Evolutionary conservation across 2,329 filamentous ascomycete species (phyloP).

Genomic region (Emmonsiellopsis sp.): DNA sequence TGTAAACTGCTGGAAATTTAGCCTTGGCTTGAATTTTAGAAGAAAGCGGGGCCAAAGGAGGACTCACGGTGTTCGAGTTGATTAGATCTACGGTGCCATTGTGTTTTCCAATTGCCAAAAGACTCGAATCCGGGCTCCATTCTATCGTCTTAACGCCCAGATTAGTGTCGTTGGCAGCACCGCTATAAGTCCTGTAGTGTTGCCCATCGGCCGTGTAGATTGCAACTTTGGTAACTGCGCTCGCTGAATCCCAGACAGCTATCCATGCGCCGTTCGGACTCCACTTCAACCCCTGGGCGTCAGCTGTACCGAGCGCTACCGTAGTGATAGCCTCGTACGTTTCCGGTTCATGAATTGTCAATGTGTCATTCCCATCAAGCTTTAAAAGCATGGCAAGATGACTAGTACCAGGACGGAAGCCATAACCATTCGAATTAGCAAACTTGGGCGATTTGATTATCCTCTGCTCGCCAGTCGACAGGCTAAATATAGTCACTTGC

Average conservation of each 20-base stretch:
- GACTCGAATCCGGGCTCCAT: slow-evolving; percentile 42
- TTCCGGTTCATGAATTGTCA: slow-evolving; percentile 30
- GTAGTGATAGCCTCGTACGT: slow-evolving; percentile 27
- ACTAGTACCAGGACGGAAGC: slow-evolving; percentile 31
- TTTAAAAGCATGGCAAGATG: slow-evolving; percentile 33
- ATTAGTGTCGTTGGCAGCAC: slow-evolving; percentile 32
- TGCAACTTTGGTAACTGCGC: slow-evolving; percentile 41
- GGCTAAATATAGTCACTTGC: slow-evolving; percentile 27
- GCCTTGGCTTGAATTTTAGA: neutral
- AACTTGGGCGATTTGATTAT: slow-evolving; percentile 34
- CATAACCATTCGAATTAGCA: slow-evolving; percentile 26
- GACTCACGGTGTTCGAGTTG: slow-evolving; percentile 32
- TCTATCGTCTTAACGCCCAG: slow-evolving; percentile 45
- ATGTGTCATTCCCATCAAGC: slow-evolving; percentile 27
- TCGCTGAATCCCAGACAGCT: slow-evolving; percentile 47
- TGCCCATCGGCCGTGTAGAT: slow-evolving; percentile 54
- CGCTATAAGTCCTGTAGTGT: slow-evolving; percentile 45
- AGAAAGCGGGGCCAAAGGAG: neutral
- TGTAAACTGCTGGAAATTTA: slow-evolving; percentile 6
- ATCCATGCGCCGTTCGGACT: slow-evolving; percentile 53
- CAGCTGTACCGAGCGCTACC: slow-evolving; percentile 39
- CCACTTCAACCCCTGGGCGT: slow-evolving; percentile 52
- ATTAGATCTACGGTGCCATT: slow-evolving; percentile 43
- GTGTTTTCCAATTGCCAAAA: slow-evolving; percentile 42
- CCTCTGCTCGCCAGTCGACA: slow-evolving; percentile 27